Base-by-base conservation (phyloP, 2,329 filamentous ascomycete species). In the Aureobasidium melanogenum region DNA sequence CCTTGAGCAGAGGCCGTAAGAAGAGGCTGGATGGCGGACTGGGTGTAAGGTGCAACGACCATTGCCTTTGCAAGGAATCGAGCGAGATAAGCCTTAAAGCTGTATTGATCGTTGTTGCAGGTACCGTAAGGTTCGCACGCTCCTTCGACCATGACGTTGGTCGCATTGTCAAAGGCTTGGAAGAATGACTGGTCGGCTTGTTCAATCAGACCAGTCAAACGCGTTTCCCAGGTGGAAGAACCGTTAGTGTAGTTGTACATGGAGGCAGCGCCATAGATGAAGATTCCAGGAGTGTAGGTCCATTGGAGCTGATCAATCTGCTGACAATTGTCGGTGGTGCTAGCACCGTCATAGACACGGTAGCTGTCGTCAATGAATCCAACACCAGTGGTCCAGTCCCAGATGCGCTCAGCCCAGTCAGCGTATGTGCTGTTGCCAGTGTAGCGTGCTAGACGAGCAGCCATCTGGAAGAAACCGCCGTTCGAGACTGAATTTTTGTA, bases 401-500 rank as follows among this genome's bases (percentile, higher is more conserved):
- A 75, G 60, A 67, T 67, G 52, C 64, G 67, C 56, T 75, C 72
- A 1, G 82, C 82, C 87, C 87, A 90, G 19, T 87, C 80, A 15
- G 76, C 64, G 67, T 89, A 89, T 0, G 82, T 87, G 54, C 64
- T 32, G 64, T 76, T 75, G 30, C 72, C 72, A 5, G 74, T 75
- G 63, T 69, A 75, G 28, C 66, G 63, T 6, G 67, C 68, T 8
- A 75, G 67, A 19, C 73, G 69, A 0, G 90, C 88, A 4, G 87
- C 86, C 14, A 96, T 80, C 68, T 92, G 87, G 73, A 95, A 92
- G 70, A 94, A 84, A n/a, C 85, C 86, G 44, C 88, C 89, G 72
- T 94, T 94, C 64, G 86, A 86, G 67, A 92, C 84, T 17, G 85
- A 82, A 76, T 93, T 93, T 75, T 92, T 94, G 81, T 95, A 94